These are phyloP conservation scores for Wickerhamiella musiphila DNA, from an alignment of 805 yeast species.

Conservation along the genomic window DNA sequence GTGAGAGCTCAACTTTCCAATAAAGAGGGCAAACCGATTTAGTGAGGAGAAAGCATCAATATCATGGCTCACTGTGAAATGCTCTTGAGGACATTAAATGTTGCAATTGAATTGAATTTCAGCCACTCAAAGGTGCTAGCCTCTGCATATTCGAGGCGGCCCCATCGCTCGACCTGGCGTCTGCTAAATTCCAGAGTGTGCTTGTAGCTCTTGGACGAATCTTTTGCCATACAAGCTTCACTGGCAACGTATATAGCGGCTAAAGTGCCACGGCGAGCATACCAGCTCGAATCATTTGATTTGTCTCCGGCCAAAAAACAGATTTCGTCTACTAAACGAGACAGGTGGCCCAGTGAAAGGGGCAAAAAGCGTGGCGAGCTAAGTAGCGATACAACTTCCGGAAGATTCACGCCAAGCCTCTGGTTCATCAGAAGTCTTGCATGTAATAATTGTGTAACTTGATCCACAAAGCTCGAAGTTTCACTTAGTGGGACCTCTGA, in stretches of 20 bases:
- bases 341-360: constrained; percentile 47
- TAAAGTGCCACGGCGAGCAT: constrained; percentile 61
- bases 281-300: constrained; percentile 78
- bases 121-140: constrained; percentile 60
- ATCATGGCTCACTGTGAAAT: constrained; percentile 22
- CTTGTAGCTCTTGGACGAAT: constrained; percentile 35
- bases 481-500: constrained; percentile 14
- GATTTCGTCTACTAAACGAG: constrained; percentile 66
- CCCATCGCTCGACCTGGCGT: constrained; percentile 36
- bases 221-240: constrained; percentile 69
- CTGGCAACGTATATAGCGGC: constrained; percentile 49
- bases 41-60: too few relatives aligned
- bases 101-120: constrained; percentile 45
- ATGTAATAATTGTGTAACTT: constrained; percentile 26
- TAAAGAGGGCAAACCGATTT: too few relatives aligned
- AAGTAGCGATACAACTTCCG: constrained; percentile 40
- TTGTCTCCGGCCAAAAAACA: constrained; percentile 62
- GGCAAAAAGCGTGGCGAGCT: constrained; percentile 45
- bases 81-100: constrained; percentile 51
- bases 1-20: too few relatives aligned
- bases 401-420: constrained; percentile 10
- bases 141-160: constrained; percentile 41
- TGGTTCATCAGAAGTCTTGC: constrained; percentile 34
- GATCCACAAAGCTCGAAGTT: constrained; percentile 4
- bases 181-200: constrained; percentile 52